Base-by-base conservation (phyloP, 2,329 filamentous ascomycete species). In the Xylaria multiplex region DNA sequence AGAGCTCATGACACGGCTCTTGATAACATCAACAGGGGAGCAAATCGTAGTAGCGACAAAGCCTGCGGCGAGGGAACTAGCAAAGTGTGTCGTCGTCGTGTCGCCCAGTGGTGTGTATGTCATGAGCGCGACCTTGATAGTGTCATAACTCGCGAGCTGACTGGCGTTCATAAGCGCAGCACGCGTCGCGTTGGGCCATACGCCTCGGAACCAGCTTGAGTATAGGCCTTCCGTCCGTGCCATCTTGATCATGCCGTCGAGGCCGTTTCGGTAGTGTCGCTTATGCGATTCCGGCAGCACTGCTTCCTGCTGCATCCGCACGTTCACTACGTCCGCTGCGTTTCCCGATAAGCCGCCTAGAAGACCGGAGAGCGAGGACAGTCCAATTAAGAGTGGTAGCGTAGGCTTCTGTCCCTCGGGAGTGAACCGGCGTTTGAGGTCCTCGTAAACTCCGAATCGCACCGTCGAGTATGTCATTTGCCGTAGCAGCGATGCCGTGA, bases 381-480 rank as follows among this genome's bases (percentile, higher is more conserved):
- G 92, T 70, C 87, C 91, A 69, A 97, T 86, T 9, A 99, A 89
- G n/a, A 88, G 84, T 11, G 89, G 83, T 73, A 97, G 89, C 2
- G 91, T 88, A 2, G 93, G 91, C 59, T 82, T 80, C 48, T 75
- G 71, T 70, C 81, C 79, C 30, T 76, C 72, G 42, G 75, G 73
- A 43, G 88, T 87, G 76, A 90, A 85, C 58, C 85, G 86, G 27
- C 86, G 82, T 81, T 99, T 99, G 66, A 98, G 85, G 72, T 97
- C 90, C 81, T 98, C 96, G 84, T 99, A 99, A 70, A 97, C 89
- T 70, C 93, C 96, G 82, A 99, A 99, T 55, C 96, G 93, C 43
- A 93, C 96, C 57, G 96, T 99, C 66, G 92, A 96, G 83, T 99
- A 99, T 66, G 96, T 98, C 72, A 94, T 86, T 82, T 98, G 96